A percentile compares a stretch with the other conserved stretches of the same genome.
phyloP scores from a whole-genome alignment of 768 basidiomycete species.

The Vararia minispora region DNA sequence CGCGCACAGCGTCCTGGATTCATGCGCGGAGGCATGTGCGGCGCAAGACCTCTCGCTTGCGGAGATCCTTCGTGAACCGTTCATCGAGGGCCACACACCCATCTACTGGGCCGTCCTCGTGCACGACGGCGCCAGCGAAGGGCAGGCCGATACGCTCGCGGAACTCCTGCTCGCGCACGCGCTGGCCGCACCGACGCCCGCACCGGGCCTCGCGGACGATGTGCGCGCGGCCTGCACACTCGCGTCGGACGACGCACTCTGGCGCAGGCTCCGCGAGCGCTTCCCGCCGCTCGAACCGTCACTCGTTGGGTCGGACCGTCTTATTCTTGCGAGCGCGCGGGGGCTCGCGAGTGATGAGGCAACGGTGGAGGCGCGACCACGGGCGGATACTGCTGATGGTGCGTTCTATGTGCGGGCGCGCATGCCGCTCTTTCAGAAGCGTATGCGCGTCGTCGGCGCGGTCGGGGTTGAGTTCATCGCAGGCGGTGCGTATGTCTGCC shows the following conservation, averaged over 20 bases:
- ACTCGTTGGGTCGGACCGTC: conserved; percentile 40
- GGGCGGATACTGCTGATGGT: conserved; percentile 23
- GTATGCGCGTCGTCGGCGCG: conserved; percentile 52
- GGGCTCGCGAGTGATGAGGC: conserved; percentile 33
- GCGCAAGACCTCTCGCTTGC: conserved; percentile 39
- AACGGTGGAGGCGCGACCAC: conserved; percentile 36
- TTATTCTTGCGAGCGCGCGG: conserved; percentile 27
- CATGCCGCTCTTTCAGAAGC: conserved; percentile 51
- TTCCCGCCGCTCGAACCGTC: conserved; percentile 40
- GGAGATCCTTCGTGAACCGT: conserved; percentile 46
- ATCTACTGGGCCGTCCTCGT: conserved; percentile 70
- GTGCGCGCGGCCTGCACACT: conserved; percentile 57
- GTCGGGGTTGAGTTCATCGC: conserved; percentile 60
- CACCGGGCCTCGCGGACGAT: conserved; percentile 24
- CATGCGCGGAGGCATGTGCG: conserved; percentile 52
- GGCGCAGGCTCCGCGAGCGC: conserved; percentile 42
- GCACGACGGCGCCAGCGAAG: conserved; percentile 18
- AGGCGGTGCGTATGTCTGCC: conserved; percentile 23
- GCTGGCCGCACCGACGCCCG: conserved; percentile 29
- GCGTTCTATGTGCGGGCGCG: conserved; percentile 43
- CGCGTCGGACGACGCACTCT: conserved; percentile 47
- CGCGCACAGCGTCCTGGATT: conserved; percentile 37
- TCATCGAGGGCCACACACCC: conserved; percentile 53
- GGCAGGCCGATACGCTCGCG: conserved; percentile 22
- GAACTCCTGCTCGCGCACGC: conserved; percentile 44